Evolutionary conservation across 768 basidiomycete species (phyloP).

Genomic region (Daedaleopsis sinensis): DNA sequence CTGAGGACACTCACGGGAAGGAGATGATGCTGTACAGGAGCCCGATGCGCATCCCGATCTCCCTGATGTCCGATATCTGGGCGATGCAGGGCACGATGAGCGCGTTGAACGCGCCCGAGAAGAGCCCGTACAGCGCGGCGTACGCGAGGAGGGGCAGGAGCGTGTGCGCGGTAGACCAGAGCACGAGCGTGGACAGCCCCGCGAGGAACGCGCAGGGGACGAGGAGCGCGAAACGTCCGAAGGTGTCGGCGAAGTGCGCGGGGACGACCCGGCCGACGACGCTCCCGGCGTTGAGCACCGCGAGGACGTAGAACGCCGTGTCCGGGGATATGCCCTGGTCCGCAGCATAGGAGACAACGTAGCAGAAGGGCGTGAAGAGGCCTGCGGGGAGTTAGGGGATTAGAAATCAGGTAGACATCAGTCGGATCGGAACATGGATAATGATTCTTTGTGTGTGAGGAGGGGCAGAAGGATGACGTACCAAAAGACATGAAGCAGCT

Average conservation of each 20-base stretch:
- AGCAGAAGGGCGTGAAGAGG: conserved; percentile 72
- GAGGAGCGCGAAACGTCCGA: conserved; percentile 71
- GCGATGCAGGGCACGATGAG: conserved; percentile 69
- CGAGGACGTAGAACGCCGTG: conserved; percentile 56
- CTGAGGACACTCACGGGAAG: conserved; percentile 57
- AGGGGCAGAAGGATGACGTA: conserved; percentile 27
- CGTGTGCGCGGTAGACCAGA: conserved; percentile 55
- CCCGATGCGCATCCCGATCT: conserved; percentile 67
- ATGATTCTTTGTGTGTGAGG: background rate
- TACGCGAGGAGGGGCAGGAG: conserved; percentile 48
- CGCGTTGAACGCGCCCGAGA: conserved; percentile 69
- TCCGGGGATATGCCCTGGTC: conserved; percentile 40
- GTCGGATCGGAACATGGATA: background rate
- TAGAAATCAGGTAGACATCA: background rate
- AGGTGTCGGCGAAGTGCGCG: conserved; percentile 61
- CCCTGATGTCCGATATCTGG: conserved; percentile 62
- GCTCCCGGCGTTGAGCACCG: conserved; percentile 69
- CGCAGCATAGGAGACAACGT: conserved; percentile 60
- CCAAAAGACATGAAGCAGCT: conserved; percentile 66
- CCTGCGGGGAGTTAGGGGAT: conserved; percentile 42
- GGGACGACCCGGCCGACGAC: conserved; percentile 67
- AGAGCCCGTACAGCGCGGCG: conserved; percentile 60
- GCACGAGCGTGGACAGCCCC: conserved; percentile 55
- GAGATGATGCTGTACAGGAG: conserved; percentile 66
- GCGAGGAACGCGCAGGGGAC: conserved; percentile 65